phyloP scores from a whole-genome alignment of 2,329 filamentous ascomycete species.

The Aspergillus brunneoviolaceus region DNA sequence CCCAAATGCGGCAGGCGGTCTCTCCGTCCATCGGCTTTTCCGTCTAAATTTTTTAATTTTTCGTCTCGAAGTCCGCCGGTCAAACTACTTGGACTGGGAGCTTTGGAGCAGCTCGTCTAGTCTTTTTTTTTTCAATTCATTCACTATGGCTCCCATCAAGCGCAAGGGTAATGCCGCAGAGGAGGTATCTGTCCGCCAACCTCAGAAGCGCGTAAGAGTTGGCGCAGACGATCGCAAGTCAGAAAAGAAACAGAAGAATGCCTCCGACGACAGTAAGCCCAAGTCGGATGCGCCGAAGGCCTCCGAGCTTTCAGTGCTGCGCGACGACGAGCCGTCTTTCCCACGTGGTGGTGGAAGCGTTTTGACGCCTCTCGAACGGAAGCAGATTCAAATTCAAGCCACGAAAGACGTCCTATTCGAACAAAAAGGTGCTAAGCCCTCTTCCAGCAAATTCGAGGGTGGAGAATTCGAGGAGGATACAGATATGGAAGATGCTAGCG shows the following conservation, averaged over 20 bases:
- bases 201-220: conserved; percentile 44
- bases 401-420: conserved; percentile 90
- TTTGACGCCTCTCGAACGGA: conserved; percentile 89
- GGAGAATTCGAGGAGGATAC: conserved; percentile 58
- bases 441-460: conserved; percentile 53
- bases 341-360: conserved; percentile 89
- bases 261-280: conserved; percentile 10
- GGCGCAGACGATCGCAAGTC: conserved; percentile 36
- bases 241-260: conserved; percentile 35
- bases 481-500: conserved; percentile 51
- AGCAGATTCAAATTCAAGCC: conserved; percentile 92
- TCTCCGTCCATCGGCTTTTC: conserved; percentile 10
- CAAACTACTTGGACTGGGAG: conserved; percentile 17
- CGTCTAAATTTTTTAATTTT: conserved; percentile 24
- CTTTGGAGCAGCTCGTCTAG: conserved; percentile 28
- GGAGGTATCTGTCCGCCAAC: conserved; percentile 35
- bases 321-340: conserved; percentile 84
- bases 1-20: conserved; percentile 22
- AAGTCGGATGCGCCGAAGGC: conserved; percentile 27
- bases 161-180: conserved; percentile 45
- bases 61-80: conserved; percentile 16
- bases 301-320: conserved; percentile 48
- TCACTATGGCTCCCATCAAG: conserved; percentile 46
- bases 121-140: conserved; percentile 21
- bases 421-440: conserved; percentile 61